These are phyloP conservation scores for Aphanomyces cochlioides DNA, from an alignment of 352 stramenopile species.

Conservation along the genomic window DNA sequence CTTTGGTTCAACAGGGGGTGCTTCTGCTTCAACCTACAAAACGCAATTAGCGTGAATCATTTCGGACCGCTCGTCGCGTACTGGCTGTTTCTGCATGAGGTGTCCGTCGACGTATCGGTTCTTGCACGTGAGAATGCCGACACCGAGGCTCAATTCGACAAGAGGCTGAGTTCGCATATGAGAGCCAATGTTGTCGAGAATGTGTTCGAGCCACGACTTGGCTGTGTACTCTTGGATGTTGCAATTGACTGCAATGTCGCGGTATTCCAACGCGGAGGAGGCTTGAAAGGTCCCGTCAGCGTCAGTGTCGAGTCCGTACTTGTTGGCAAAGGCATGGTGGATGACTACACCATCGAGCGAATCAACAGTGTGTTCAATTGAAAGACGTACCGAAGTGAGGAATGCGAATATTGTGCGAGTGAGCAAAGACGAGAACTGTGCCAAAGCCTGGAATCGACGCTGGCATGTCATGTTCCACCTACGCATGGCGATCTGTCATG, in stretches of 20 bases:
- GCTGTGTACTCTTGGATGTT: constrained; percentile 45
- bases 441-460: constrained; percentile 69
- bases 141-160: constrained; percentile 63
- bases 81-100: constrained; percentile 48
- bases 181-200: constrained; percentile 57
- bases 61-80: constrained; percentile 21
- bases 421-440: constrained; percentile 46
- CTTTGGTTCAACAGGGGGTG: too few relatives aligned
- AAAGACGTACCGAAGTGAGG: constrained; percentile 49
- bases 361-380: background rate
- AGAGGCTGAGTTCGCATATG: constrained; percentile 43
- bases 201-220: constrained; percentile 54
- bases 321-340: constrained; percentile 22
- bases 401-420: constrained; percentile 55
- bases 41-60: too few relatives aligned
- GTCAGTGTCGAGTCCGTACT: constrained; percentile 8
- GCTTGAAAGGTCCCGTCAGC: background rate
- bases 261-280: constrained; percentile 13
- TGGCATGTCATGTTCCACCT: constrained; percentile 71
- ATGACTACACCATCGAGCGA: background rate
- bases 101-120: constrained; percentile 50
- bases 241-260: constrained; percentile 18
- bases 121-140: constrained; percentile 51
- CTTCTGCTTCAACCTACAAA: too few relatives aligned
- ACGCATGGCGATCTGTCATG: background rate